Base-by-base conservation (phyloP, 495 filamentous ascomycete genomes). In the Tetracladium setigerum region DNA sequence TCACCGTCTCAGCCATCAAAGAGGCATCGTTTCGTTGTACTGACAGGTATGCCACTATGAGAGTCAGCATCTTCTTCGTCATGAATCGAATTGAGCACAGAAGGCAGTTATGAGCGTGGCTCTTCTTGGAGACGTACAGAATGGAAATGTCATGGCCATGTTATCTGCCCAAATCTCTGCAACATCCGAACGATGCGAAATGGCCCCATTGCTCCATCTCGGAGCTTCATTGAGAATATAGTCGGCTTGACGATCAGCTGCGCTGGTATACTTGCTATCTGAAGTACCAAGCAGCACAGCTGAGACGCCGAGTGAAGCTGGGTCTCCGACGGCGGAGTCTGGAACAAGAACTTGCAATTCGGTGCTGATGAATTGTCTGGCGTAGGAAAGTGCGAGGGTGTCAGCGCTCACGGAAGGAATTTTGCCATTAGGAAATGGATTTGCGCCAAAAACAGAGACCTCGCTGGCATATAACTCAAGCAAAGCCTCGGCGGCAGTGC, bases 121-220 rank as follows among this genome's bases (percentile, higher is more conserved):
- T 16, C 13, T 10, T 36, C 3, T 5, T 41, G n/a, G 17, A 41
- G 38, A 41, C 38, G 38, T 41, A 41, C 19, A 59, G 46, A 71
- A 72, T 5, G 73, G 72, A n/a, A 70, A 70, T 11, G 62, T 65
- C 73, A 77, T 77, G 57, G 68, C 68, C 17, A 70, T 52, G 46
- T 71, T 71, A 55, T 77, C 73, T 11, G 67, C 67, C 73, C 73
- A 77, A 12, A 72, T 54, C 44, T 74, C 71, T 13, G 69, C 49
- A 9, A 63, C 58, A n/a, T 63, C 60, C 24, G 61, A 56, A 17
- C 73, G 61, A 39, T 77, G 73, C 33, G 66, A 71, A 22, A 77
- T 74, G 5, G 73, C 73, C 8, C 72, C 71, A 39, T 77, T 75
- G 4, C 55, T 14, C 54, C 61, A 73, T 35, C 65, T 59, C 7